Evolutionary conservation across 78 protist genomes (phyloP), one percentile per base, ranked within the genome.

Genomic region (Cavenderia fasciculata): DNA sequence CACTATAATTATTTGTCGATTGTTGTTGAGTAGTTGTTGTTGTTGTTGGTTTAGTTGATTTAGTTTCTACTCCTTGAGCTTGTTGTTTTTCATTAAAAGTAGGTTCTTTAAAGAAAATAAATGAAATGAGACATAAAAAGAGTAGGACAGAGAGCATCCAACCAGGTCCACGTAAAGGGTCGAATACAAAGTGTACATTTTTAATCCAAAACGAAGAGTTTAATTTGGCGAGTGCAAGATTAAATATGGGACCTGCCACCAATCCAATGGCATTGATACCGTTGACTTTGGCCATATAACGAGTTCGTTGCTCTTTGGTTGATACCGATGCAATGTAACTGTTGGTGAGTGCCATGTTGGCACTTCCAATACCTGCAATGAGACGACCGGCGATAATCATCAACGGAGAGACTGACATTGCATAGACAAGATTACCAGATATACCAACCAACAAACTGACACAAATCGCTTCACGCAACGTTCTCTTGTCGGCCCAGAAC

Each of bases 291-390:
- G 61, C 88, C 75, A 65, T 79, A 23, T 63, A 79, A 23, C 57
- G 29, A 11, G 88, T 79, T 62, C 88, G 29, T 51, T 79, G 88
- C 19, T 79, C 88, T 66, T 79, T 79, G 0, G 77, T 79, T 6
- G 76, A 46, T 1, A 66, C 74, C 5, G 88, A 61, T 0, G 88
- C 74, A 0, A 79, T 79, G 19, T 79, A 79, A 52, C 88, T 79
- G 25, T 47, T 79, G 5, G 88, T 79, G 2, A 79, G 29, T 23
- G 88, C 88, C 88, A 79, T 79, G 40, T 79, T 79, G 29, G 75
- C 31, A 52, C 88, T 79, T 41, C 88, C 88, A 7, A 79, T 66
- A 41, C 88, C 88, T 23, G 88, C 88, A 66, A 79, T 79, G 41
- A 44, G 34, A 38, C 88, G 46, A 54, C 88, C 88, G 1, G 43